Conservation (phyloP, 352 stramenopile genomes). For the Aphanomyces cochlioides region DNA sequence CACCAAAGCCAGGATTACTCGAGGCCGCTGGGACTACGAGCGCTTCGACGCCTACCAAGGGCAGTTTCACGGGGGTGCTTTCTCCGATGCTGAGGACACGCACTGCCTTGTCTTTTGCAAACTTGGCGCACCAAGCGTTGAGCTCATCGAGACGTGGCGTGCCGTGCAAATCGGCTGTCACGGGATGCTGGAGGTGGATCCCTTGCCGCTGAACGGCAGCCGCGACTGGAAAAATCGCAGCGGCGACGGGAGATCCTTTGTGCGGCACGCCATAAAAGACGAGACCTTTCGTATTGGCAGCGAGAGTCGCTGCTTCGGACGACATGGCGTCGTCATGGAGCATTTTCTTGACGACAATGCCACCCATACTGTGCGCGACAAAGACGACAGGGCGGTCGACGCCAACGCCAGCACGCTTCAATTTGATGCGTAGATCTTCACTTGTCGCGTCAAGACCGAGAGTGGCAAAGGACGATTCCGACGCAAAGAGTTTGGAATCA, state of each 20-base stretch:
- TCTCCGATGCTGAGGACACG: constrained; percentile 65
- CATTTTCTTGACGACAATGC: constrained; percentile 77
- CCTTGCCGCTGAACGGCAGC: constrained; percentile 23
- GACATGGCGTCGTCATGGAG: constrained; percentile 46
- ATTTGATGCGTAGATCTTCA: constrained; percentile 54
- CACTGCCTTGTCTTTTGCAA: constrained; percentile 47
- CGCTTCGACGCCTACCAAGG: constrained; percentile 64
- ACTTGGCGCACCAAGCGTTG: constrained; percentile 63
- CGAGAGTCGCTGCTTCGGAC: constrained; percentile 31
- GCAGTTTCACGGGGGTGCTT: constrained; percentile 53
- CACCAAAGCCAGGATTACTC: constrained; percentile 68
- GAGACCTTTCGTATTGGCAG: constrained; percentile 64
- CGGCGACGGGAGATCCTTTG: constrained; percentile 69
- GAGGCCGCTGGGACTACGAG: constrained; percentile 65
- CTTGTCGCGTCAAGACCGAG: constrained; percentile 72
- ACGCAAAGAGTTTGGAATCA: constrained; percentile 69
- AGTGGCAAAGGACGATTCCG: constrained; percentile 67
- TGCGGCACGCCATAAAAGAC: constrained; percentile 79
- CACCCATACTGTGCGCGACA: constrained; percentile 83
- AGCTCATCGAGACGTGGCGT: constrained; percentile 72
- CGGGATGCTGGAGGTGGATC: constrained; percentile 62
- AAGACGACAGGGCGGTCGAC: constrained; percentile 67
- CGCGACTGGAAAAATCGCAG: constrained; percentile 38
- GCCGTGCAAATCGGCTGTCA: constrained; percentile 71
- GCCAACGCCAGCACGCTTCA: constrained; percentile 60